Evolutionary conservation across 2,329 filamentous ascomycete genomes (phyloP), one percentile per base, ranked within the genome.

Genomic region (Talaromyces sp.): DNA sequence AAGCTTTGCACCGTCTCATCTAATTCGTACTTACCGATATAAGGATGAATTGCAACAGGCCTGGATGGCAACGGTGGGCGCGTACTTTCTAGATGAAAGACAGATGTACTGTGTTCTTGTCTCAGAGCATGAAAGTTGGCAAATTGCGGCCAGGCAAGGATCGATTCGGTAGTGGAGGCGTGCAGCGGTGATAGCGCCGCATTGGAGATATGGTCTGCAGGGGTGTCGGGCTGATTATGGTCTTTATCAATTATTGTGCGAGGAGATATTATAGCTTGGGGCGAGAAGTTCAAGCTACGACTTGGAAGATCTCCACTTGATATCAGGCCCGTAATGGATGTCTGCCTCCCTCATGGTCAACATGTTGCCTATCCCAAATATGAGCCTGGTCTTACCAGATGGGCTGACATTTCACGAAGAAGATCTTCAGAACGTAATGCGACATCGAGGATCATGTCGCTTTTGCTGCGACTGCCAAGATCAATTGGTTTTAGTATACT

Each of bases 61-160:
- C 31, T 52, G 5, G 60, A 58, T 9, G 75, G 74, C 3, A 84
- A 66, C 0, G 79, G 70, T 0, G 73, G 66, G 0, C 83, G 76
- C 0, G 75, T 75, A 58, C 80, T 80, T 66, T 85, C 83, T 0
- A 85, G 74, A 19, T 80, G 75, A 59, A 84, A 84, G 27, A 84
- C 82, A 1, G 82, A 78, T 2, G 75, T 71, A 27, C 63, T 67
- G n/a, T 81, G 80, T 16, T 79, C 78, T 33, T 78, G 72, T 1
- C 82, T 74, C 27, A 84, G 73, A 11, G 75, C 75, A 2, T 79
- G 77, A 50, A 82, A 82, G 1, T 75, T 72, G 33, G 82, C 78
- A 63, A 84, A 84, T 63, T 83, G 80, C 7, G 80, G 81, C 83
- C 82, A 84, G 63, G 81, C 79, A 0, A 85, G 75, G n/a, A 85